Base-by-base conservation (phyloP, 2,329 filamentous ascomycete genomes). In the Alternaria hordeiaustralica region DNA sequence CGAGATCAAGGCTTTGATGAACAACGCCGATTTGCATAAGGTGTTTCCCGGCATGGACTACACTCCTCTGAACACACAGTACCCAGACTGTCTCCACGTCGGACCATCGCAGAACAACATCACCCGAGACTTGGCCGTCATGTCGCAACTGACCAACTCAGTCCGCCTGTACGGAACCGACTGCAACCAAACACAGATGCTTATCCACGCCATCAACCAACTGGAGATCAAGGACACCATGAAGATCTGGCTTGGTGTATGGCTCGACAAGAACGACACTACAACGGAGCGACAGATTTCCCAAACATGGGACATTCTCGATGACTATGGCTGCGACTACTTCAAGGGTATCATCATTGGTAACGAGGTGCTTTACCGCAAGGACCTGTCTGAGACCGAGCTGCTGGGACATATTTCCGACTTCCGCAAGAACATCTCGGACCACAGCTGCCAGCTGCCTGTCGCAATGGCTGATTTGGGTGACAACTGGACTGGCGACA, bases 11-110 rank as follows among this genome's bases (percentile, higher is more conserved):
- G 84, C 85, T 4, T 84, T 98, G 13, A 85, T 97, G 84, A 90
- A 92, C 82, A 97, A 97, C 80, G 77, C 85, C 0, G 82, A 94
- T 67, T 85, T 98, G 23, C 93, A 97, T 85, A 96, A 93, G 79
- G 93, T 98, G 3, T 98, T 98, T 79, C 92, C 94, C 0, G 95
- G 94, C 25, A 92, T 98, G 82, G 95, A 97, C 81, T 98, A 98
- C 78, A 98, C 95, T 0, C 94, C 95, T 0, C 87, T 96, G 79
- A 94, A 96, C 76, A 89, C 93, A 0, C 94, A 97, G 79, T 97
- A 95, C 72, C 95, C 95, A 3, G 90, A 90, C 43, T 98, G 95
- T 80, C 68, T 94, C 30, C 82, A 86, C 58, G 87, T 90, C 70
- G 92, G 92, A 1, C 92, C 95, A 0, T 94, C 90, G 33, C 95